phyloP scores from a whole-genome alignment of 208 protist genomes.

The Angomonas desouzai region DNA sequence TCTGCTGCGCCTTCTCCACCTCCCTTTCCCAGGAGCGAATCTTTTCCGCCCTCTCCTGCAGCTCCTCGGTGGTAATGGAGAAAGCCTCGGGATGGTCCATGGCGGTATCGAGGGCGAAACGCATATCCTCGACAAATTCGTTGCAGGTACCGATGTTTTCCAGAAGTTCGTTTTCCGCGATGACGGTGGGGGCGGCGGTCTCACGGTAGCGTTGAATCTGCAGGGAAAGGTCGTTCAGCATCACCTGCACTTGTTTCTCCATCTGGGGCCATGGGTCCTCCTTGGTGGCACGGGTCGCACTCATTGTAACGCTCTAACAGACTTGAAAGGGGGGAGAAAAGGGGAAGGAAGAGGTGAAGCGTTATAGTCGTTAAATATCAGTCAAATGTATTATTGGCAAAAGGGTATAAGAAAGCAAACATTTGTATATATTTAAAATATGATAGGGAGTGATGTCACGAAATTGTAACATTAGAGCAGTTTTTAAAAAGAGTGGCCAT shows the following conservation, averaged over 20 bases:
- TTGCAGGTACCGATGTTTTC: conserved; percentile 54
- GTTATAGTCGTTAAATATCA: too few species aligned
- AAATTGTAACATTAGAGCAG: not conserved
- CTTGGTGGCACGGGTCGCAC: conserved; percentile 4
- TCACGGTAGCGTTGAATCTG: conserved; percentile 59
- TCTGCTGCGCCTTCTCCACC: conserved; percentile 55
- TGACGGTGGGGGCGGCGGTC: conserved; percentile 44
- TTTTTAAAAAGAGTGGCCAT: not conserved
- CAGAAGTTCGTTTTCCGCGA: conserved; percentile 63
- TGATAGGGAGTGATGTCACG: too few species aligned
- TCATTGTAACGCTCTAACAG: not conserved
- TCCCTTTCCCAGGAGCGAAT: conserved; percentile 73
- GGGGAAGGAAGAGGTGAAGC: too few species aligned
- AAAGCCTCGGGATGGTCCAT: conserved; percentile 82
- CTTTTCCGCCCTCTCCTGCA: conserved; percentile 57
- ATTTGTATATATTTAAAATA: too few species aligned
- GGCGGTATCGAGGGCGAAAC: conserved; percentile 63
- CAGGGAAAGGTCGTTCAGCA: conserved; percentile 55
- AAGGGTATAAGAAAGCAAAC: conserved; percentile 10
- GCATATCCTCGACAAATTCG: conserved; percentile 77
- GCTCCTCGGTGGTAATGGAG: conserved; percentile 59
- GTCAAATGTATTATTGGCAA: too few species aligned
- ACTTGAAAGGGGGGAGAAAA: not conserved
- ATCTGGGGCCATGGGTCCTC: conserved; percentile 83
- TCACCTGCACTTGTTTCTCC: conserved; percentile 69